Conservation (phyloP, 202 grass and related monocot species). For the Eragrostis tef region DNA sequence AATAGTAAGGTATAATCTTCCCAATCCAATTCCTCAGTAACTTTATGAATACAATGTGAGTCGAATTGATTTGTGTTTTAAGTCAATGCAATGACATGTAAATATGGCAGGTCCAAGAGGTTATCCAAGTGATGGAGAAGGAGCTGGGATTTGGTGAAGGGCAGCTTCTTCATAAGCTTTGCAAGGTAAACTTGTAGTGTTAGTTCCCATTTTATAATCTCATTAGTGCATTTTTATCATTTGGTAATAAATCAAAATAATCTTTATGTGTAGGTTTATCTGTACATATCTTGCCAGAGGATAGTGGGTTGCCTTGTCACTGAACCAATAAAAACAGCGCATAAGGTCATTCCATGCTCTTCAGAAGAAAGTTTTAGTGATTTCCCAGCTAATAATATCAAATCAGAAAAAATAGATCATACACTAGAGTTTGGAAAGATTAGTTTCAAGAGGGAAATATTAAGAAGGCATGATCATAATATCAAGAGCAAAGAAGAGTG, state of each 20-base stretch:
- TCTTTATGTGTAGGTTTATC: constrained; percentile 63
- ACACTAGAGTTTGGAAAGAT: constrained; percentile 76
- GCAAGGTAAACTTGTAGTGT: constrained; percentile 61
- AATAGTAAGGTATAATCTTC: constrained; percentile 65
- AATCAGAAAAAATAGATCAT: constrained; percentile 38
- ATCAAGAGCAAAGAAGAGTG: constrained; percentile 50
- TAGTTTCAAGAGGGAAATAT: constrained; percentile 77
- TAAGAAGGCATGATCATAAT: constrained; percentile 44
- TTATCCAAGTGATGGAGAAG: constrained; percentile 73
- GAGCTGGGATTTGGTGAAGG: constrained; percentile 77
- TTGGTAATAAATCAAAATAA: not conserved
- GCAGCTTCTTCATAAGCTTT: constrained; percentile 71
- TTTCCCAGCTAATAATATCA: constrained; percentile 36
- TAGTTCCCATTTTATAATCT: constrained; percentile 13
- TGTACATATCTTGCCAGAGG: constrained; percentile 80
- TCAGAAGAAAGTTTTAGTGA: constrained; percentile 3
- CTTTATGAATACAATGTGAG: constrained; percentile 10
- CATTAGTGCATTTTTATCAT: not conserved
- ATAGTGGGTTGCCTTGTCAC: constrained; percentile 79
- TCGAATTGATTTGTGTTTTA: not conserved
- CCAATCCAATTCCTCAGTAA: not conserved
- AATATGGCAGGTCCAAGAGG: constrained; percentile 67
- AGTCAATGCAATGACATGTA: constrained; percentile 26
- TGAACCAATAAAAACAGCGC: constrained; percentile 78
- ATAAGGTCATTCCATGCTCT: constrained; percentile 66